phyloP scores from a whole-genome alignment of 495 filamentous ascomycete species.

The Lasiosphaeria miniovina region DNA sequence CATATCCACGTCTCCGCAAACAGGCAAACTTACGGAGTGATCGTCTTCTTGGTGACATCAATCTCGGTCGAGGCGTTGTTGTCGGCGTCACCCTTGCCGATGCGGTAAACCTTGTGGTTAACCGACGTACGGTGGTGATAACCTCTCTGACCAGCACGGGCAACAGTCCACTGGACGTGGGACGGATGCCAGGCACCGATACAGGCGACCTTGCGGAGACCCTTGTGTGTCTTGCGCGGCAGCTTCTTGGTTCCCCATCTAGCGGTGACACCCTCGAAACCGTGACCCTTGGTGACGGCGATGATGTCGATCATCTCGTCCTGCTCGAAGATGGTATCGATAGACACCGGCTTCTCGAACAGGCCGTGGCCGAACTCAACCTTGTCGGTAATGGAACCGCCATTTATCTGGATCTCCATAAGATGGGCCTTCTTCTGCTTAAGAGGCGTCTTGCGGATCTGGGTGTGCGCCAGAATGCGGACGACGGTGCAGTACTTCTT shows the following conservation, averaged over 20 bases:
- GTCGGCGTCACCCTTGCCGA: constrained; percentile 85
- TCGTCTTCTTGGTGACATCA: constrained; percentile 98
- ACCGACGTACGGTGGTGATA: constrained; percentile 99
- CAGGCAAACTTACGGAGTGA: constrained; percentile 83
- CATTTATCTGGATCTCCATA: constrained; percentile 99
- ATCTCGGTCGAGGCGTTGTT: constrained; percentile 92
- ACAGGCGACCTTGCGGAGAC: constrained; percentile 99
- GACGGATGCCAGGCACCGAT: constrained; percentile 99
- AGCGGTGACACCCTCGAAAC: constrained; percentile 93
- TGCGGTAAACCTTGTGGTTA: constrained; percentile 99
- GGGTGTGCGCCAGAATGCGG: constrained; percentile 97
- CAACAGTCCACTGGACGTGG: constrained; percentile 99
- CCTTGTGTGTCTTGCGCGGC: constrained; percentile 99
- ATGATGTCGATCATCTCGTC: constrained; percentile 99
- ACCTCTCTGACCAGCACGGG: constrained; percentile 98
- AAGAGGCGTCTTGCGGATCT: constrained; percentile 97
- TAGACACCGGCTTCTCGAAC: constrained; percentile 96
- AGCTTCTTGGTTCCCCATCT: constrained; percentile 99
- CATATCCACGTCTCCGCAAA: background rate
- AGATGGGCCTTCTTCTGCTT: constrained; percentile 99
- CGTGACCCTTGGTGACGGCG: constrained; percentile 99
- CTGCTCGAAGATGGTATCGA: constrained; percentile 96
- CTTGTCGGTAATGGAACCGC: constrained; percentile 91
- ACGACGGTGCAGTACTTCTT: constrained; percentile 99
- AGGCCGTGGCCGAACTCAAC: constrained; percentile 89